These are phyloP conservation scores for Xylaria polymorpha DNA, from an alignment of 2,329 filamentous ascomycete genomes.

Conservation along the genomic window DNA sequence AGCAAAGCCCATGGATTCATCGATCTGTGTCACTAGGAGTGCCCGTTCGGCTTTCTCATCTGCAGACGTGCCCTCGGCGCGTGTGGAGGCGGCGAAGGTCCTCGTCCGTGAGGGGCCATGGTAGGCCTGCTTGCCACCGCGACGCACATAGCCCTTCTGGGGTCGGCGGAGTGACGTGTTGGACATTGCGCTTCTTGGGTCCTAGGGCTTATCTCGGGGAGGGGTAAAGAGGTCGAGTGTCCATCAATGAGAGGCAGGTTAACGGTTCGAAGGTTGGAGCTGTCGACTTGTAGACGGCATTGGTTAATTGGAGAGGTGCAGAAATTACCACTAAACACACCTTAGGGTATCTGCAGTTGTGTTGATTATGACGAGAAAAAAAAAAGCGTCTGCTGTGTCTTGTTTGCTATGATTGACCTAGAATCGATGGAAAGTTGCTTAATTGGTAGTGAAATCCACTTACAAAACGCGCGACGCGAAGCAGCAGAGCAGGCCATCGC, in stretches of 20 bases:
- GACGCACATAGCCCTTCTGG: constrained; percentile 75
- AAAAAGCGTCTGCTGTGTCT: neutral
- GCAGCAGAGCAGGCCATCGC: constrained; percentile 29
- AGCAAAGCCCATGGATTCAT: constrained; percentile 93
- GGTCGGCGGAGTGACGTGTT: constrained; percentile 70
- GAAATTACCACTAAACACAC: neutral
- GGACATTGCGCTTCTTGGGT: constrained; percentile 58
- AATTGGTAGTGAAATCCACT: constrained; percentile 35
- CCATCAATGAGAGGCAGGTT: constrained; percentile 16
- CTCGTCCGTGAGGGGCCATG: constrained; percentile 75
- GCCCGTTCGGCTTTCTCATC: constrained; percentile 93
- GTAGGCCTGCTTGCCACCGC: constrained; percentile 73
- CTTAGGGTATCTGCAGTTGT: constrained; percentile 1
- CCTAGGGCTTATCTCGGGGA: constrained; percentile 1
- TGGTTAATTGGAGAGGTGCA: constrained; percentile 17
- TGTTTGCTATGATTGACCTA: constrained; percentile 16
- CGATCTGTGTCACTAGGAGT: constrained; percentile 85
- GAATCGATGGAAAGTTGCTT: constrained; percentile 14
- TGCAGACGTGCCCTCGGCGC: constrained; percentile 86
- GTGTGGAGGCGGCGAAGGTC: constrained; percentile 81
- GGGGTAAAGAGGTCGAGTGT: constrained; percentile 22
- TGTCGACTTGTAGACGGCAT: constrained; percentile 28
- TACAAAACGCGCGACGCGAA: constrained; percentile 41
- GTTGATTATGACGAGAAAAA: constrained; percentile 9
- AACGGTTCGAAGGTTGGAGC: constrained; percentile 29